Percentiles rank a stretch among this genome's conserved stretches.
Evolutionary conservation across 805 yeast genomes (phyloP).

Genomic region (Wickerhamomyces queroliae): DNA sequence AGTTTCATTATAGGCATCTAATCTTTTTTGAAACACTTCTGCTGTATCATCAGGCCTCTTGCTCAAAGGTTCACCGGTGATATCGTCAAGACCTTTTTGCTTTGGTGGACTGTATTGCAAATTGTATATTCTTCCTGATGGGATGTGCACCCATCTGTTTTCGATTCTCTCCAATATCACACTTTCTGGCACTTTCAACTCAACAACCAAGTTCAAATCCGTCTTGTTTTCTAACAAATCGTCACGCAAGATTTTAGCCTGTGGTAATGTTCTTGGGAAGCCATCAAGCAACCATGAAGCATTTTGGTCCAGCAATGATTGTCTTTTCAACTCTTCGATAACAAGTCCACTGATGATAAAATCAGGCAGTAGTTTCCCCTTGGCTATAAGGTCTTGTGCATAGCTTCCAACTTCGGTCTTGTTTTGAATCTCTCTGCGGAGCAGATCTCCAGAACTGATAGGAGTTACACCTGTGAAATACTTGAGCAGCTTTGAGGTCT

Average conservation of each 20-base stretch:
- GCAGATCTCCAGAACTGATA: constrained; percentile 79
- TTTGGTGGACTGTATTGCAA: constrained; percentile 87
- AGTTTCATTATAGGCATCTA: constrained; percentile 53
- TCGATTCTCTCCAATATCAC: constrained; percentile 78
- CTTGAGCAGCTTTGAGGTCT: constrained; percentile 58
- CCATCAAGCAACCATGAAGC: constrained; percentile 83
- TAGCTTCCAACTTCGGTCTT: constrained; percentile 47
- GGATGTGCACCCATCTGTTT: constrained; percentile 77
- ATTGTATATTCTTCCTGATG: constrained; percentile 85
- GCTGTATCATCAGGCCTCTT: constrained; percentile 83
- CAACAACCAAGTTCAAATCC: constrained; percentile 70
- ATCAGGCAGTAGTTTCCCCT: constrained; percentile 76
- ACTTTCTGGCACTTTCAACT: constrained; percentile 79
- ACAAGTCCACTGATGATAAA: constrained; percentile 55
- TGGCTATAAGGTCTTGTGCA: constrained; percentile 50
- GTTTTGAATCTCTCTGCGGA: constrained; percentile 59
- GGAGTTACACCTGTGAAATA: constrained; percentile 47
- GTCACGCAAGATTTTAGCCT: constrained; percentile 56
- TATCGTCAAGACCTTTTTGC: constrained; percentile 72
- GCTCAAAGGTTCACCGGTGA: constrained; percentile 80
- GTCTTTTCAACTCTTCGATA: constrained; percentile 36
- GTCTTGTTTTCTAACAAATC: constrained; percentile 34
- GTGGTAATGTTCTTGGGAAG: constrained; percentile 76
- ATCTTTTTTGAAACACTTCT: constrained; percentile 60
- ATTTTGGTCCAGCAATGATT: constrained; percentile 36